phyloP scores from a whole-genome alignment of 805 yeast genomes.

The Metschnikowia proteae region DNA sequence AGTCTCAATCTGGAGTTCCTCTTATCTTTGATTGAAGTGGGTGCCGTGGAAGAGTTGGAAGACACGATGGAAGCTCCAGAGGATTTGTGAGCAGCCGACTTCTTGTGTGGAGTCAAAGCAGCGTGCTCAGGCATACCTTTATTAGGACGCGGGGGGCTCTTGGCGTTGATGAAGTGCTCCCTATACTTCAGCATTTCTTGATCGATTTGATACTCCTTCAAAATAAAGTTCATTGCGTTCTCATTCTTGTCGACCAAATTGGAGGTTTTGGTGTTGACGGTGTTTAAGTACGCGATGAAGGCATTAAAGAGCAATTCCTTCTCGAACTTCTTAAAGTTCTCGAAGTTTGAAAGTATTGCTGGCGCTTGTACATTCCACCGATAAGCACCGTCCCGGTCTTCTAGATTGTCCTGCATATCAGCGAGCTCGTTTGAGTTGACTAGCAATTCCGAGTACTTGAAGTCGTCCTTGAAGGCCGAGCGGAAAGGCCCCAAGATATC shows the following conservation, averaged over 20 bases:
- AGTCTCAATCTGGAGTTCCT: constrained; percentile 52
- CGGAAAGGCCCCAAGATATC: constrained; percentile 56
- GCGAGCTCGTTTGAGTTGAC: constrained; percentile 42
- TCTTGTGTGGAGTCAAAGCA: background rate
- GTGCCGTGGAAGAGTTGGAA: constrained; percentile 13
- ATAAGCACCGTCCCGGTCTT: constrained; percentile 37
- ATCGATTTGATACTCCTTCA: constrained; percentile 42
- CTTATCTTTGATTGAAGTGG: constrained; percentile 26
- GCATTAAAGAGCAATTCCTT: constrained; percentile 56
- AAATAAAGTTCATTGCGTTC: constrained; percentile 57
- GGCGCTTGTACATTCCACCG: constrained; percentile 82
- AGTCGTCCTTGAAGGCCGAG: constrained; percentile 50
- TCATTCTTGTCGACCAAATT: constrained; percentile 46
- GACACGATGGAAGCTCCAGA: constrained; percentile 10
- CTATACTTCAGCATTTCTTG: constrained; percentile 38
- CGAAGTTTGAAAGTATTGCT: constrained; percentile 68
- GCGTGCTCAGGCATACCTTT: background rate
- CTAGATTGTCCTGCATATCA: constrained; percentile 32
- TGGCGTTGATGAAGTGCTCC: constrained; percentile 27
- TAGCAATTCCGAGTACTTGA: constrained; percentile 53
- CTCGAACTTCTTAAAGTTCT: constrained; percentile 62
- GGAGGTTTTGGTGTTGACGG: constrained; percentile 23
- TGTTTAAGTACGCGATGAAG: constrained; percentile 55
- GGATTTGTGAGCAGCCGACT: background rate
- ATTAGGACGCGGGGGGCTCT: constrained; percentile 7